Evolutionary conservation across 129 eudicot genomes (phyloP).

Genomic region (sunflower (Helianthus annuus)): HanXRQr2.0-SUNRISE NC_035440.2:4362003-4362502

Average conservation of each 20-base stretch:
- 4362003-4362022: too few relatives aligned
- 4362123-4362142: too few relatives aligned
- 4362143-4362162: too few relatives aligned
- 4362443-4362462: constrained; percentile 58
- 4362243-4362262: background rate
- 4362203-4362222: background rate
- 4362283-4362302: background rate
- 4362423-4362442: constrained; percentile 45
- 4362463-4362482: constrained; percentile 57
- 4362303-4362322: constrained; percentile 12
- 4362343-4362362: constrained; percentile 52
- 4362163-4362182: too few relatives aligned
- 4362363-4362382: constrained; percentile 55
- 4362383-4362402: constrained; percentile 43
- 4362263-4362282: background rate
- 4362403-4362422: constrained; percentile 61
- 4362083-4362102: too few relatives aligned
- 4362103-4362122: too few relatives aligned
- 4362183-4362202: background rate
- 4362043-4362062: too few relatives aligned
- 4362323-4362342: constrained; percentile 20
- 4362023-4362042: too few relatives aligned
- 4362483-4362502: constrained; percentile 89
- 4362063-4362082: too few relatives aligned
- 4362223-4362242: background rate